These are phyloP conservation scores for Chaetomium fimeti DNA, from an alignment of 495 filamentous ascomycete species.

Conservation along the genomic window DNA sequence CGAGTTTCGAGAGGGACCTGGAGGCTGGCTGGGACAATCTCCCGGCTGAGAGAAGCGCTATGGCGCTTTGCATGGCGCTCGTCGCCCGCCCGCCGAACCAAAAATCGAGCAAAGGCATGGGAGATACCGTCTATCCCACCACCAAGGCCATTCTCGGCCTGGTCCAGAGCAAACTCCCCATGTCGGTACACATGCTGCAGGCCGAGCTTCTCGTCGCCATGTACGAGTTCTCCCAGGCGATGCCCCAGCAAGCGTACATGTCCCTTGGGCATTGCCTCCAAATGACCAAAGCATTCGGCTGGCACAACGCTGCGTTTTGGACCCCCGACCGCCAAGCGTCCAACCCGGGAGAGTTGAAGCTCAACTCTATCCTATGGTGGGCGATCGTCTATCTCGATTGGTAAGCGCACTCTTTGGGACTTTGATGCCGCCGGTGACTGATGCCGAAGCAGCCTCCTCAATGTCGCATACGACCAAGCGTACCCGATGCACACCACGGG, in stretches of 20 bases:
- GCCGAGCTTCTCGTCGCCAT: constrained; percentile 81
- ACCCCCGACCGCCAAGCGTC: constrained; percentile 12
- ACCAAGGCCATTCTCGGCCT: constrained; percentile 33
- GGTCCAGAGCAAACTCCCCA: constrained; percentile 28
- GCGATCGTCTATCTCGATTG: constrained; percentile 36
- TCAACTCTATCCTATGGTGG: constrained; percentile 37
- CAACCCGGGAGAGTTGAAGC: constrained; percentile 28
- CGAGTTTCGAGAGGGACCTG: constrained; percentile 24
- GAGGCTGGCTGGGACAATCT: constrained; percentile 30
- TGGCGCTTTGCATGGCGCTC: constrained; percentile 35
- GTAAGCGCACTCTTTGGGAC: constrained; percentile 16
- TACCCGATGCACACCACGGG: constrained; percentile 32
- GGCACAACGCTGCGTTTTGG: constrained; percentile 33
- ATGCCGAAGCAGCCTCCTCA: constrained; percentile 24
- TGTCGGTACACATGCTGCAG: constrained; percentile 47
- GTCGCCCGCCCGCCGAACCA: constrained; percentile 23
- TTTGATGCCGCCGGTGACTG: not conserved
- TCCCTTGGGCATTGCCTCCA: constrained; percentile 32
- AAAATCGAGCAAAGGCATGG: constrained; percentile 24
- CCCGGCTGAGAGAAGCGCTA: constrained; percentile 29
- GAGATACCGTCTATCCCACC: constrained; percentile 28
- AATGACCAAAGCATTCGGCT: constrained; percentile 33
- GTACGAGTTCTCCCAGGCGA: constrained; percentile 74
- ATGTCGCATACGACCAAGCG: constrained; percentile 32
- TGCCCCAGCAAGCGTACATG: constrained; percentile 63